Percentiles rank a stretch among this genome's conserved stretches.
Conservation (phyloP, 2,329 filamentous ascomycete genomes). For the Verticillium albo-atrum region DNA sequence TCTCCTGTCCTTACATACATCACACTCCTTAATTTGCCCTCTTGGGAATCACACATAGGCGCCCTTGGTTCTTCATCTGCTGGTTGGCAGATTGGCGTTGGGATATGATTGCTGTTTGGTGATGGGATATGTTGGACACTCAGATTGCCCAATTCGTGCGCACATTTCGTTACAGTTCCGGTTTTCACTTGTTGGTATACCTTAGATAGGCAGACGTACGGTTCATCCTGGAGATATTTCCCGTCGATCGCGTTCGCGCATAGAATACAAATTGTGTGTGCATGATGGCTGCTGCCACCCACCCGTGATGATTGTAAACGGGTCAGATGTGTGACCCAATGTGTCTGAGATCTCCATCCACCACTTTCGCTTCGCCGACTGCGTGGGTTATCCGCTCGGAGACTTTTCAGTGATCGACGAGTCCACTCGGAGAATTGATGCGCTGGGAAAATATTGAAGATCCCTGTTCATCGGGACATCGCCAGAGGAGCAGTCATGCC, state of each 20-base stretch:
- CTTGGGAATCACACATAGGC: background rate
- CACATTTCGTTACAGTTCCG: background rate
- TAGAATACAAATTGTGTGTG: too few species aligned
- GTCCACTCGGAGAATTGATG: background rate
- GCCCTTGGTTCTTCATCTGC: background rate
- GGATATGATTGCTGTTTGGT: background rate
- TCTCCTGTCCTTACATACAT: background rate
- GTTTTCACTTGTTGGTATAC: too few species aligned
- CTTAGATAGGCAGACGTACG: background rate
- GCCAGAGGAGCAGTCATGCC: background rate
- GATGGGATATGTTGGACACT: background rate
- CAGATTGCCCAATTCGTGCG: background rate
- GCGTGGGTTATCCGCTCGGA: background rate
- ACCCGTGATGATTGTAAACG: too few species aligned
- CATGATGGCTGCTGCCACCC: too few species aligned
- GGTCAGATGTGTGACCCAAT: too few species aligned
- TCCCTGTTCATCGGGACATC: background rate
- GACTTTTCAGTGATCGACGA: background rate
- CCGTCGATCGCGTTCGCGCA: too few species aligned
- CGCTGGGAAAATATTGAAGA: background rate
- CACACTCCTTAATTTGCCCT: conserved; percentile 2
- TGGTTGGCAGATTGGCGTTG: background rate
- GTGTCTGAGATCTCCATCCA: too few species aligned
- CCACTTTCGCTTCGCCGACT: too few species aligned
- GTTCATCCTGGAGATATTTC: background rate